These are phyloP conservation scores for Cardamine occulta DNA, from an alignment of 345 rosid species.

Conservation along the genomic window DNA sequence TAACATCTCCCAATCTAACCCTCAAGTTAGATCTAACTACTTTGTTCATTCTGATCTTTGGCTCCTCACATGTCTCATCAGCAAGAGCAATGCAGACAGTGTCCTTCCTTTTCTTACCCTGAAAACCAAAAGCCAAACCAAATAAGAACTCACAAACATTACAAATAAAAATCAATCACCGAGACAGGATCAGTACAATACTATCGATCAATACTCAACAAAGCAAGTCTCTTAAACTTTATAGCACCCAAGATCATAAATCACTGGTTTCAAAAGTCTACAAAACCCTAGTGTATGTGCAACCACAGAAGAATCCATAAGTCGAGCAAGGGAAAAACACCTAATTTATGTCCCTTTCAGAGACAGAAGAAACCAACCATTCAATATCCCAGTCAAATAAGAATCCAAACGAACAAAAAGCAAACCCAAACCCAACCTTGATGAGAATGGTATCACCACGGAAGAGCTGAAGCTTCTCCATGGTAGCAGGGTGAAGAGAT, in stretches of 20 bases:
- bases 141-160: neutral
- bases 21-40: slow-evolving; percentile 93
- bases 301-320: slow-evolving; percentile 4
- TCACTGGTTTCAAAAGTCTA: neutral
- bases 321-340: neutral
- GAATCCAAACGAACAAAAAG: neutral
- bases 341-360: neutral
- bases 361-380: neutral
- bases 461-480: slow-evolving; percentile 99
- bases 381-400: slow-evolving; percentile 21
- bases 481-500: slow-evolving; percentile 85
- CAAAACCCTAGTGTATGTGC: slow-evolving; percentile 17
- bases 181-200: neutral
- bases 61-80: slow-evolving; percentile 88
- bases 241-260: neutral
- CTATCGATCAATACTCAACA: neutral
- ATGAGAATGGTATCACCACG: slow-evolving; percentile 94
- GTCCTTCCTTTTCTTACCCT: slow-evolving; percentile 94
- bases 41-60: slow-evolving; percentile 89
- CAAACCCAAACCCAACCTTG: slow-evolving; percentile 62
- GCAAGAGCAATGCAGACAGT: slow-evolving; percentile 91
- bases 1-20: slow-evolving; percentile 91
- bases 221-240: neutral
- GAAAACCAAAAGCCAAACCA: slow-evolving; percentile 8
- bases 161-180: neutral